Evolutionary conservation across 2,329 filamentous ascomycete genomes (phyloP).

Genomic region (Colletotrichum paranaense): DNA sequence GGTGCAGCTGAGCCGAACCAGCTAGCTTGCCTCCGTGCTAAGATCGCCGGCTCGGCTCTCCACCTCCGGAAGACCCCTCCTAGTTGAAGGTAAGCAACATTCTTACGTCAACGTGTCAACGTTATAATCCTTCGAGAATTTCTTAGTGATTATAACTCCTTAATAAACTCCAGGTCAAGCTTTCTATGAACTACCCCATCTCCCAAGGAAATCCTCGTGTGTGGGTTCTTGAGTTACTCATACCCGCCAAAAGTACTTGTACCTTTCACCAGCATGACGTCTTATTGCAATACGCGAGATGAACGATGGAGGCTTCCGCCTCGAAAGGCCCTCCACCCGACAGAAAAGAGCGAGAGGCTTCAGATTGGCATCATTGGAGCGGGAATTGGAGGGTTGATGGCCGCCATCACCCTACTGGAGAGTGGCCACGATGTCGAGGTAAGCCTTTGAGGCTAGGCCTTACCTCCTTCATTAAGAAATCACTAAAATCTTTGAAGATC

Average conservation of each 20-base stretch:
- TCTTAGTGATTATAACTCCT: too few relatives aligned
- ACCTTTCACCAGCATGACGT: not conserved
- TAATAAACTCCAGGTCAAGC: too few relatives aligned
- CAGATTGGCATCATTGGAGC: not conserved
- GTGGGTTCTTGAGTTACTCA: not conserved
- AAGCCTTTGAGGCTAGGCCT: not conserved
- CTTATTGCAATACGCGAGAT: not conserved
- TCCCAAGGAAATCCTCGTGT: not conserved
- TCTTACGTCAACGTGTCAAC: too few relatives aligned
- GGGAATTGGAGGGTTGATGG: not conserved
- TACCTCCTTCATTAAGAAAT: not conserved
- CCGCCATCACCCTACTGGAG: not conserved
- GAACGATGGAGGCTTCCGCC: not conserved
- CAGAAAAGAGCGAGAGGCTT: not conserved
- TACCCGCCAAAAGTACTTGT: not conserved
- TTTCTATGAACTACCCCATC: too few relatives aligned
- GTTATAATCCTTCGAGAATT: too few relatives aligned
- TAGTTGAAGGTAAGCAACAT: not conserved
- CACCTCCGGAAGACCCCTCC: not conserved
- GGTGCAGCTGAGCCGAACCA: not conserved
- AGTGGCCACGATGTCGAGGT: constrained; percentile 7
- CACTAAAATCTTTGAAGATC: not conserved
- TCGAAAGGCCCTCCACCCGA: not conserved
- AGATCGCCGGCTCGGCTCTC: not conserved
- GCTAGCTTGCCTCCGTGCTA: not conserved